Base-by-base conservation (phyloP, 2,329 filamentous ascomycete genomes). In the Aureobasidium sp. region DNA sequence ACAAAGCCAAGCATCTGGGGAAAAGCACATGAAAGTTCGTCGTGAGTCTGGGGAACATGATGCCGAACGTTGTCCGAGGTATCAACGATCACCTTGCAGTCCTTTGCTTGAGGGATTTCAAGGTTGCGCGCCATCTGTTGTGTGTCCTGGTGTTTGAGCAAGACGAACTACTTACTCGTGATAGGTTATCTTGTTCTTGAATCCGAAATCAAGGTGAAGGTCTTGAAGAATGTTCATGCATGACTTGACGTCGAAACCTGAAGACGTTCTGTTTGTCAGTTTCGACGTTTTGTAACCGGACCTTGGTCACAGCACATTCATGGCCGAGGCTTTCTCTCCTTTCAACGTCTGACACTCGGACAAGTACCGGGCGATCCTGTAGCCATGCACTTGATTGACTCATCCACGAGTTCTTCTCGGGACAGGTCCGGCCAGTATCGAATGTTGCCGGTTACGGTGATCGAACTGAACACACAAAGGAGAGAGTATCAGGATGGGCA, bases 41-140 rank as follows among this genome's bases (percentile, higher is more conserved):
- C 45, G 11, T 6, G 0, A 21, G 7, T 42, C 40, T 11, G 53
- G 53, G 40, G 35, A 46, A 45, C 19, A 2, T 37, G 38, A n/a
- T 46, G 53, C 53, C 40, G 38, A 57, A 57, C 53, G 53, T 57
- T 46, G 17, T 21, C 50, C 50, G 50, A 54, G 50, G 15, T 15
- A 54, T 38, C 17, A 23, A 40, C 50, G 50, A 42, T 21, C 50
- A 2, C 11, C 15, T 46, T 17, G 23, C 4, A 11, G 27, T 6
- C 17, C n/a, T 29, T 19, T 29, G 15, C 15, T 11, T 27, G 43
- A 46, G 8, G 9, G 4, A 10, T 31, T 7, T 9, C 11, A 2
- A 4, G 9, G 1, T 17, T 19, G 17, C 3, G 8, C 17, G 11
- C 17, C 23, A 1, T 17, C 13, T 6, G 29, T 10, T 31, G 29